Evolutionary conservation across 73 alveolate genomes (phyloP).

Genomic region (Chromera velia): DNA sequence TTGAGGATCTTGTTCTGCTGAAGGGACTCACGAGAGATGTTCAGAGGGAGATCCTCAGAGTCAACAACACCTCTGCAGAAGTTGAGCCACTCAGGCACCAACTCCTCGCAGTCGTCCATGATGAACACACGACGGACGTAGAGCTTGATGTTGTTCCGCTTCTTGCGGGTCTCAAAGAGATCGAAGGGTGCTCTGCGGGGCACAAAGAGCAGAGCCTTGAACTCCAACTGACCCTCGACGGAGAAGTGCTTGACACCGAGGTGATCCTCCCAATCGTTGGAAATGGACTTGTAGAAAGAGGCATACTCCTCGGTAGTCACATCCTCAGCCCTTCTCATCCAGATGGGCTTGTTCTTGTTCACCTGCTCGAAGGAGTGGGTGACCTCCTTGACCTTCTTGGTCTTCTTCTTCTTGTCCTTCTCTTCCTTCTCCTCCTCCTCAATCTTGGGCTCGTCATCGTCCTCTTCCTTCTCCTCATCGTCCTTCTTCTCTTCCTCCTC

Average conservation of each 20-base stretch:
- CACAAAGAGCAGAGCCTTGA: conserved; percentile 95
- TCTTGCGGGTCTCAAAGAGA: conserved; percentile 96
- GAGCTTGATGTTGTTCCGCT: conserved; percentile 67
- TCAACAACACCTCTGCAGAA: conserved; percentile 98
- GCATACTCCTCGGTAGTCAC: conserved; percentile 97
- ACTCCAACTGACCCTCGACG: conserved; percentile 96
- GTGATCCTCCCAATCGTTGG: conserved; percentile 99
- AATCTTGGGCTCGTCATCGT: conserved; percentile 65
- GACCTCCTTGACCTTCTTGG: conserved; percentile 95
- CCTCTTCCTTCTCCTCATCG: conserved; percentile 60
- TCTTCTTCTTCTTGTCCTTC: conserved; percentile 82
- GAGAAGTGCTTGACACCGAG: conserved; percentile 95
- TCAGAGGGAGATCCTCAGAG: conserved; percentile 95
- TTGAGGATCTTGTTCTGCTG: conserved; percentile 96
- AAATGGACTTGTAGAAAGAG: conserved; percentile 89
- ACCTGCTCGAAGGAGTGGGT: conserved; percentile 93
- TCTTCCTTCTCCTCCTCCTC: conserved; percentile 76
- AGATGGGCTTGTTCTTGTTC: conserved; percentile 97
- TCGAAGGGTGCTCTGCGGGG: conserved; percentile 99
- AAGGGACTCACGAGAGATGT: conserved; percentile 97
- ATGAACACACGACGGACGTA: conserved; percentile 97
- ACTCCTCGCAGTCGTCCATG: conserved; percentile 99
- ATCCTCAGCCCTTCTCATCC: conserved; percentile 96
- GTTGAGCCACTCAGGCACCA: conserved; percentile 97
- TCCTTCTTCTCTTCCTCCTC: conserved; percentile 60